phyloP scores from a whole-genome alignment of 371 early-diverging fungal genomes.

The Choanephora cucurbitarum region DNA sequence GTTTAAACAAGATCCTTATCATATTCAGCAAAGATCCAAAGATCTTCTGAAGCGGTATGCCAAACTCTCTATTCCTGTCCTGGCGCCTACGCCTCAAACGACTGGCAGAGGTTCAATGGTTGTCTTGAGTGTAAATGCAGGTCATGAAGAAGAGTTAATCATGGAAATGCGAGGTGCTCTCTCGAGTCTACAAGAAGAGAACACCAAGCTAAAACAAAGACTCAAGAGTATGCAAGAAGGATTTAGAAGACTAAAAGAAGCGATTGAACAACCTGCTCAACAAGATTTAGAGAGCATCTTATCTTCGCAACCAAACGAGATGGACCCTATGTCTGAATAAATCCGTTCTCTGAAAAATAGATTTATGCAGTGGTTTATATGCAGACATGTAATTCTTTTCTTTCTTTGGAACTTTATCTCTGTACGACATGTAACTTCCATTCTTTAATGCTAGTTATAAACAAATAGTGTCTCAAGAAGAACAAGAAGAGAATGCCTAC shows the following conservation, averaged over 20 bases:
- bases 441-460: too few relatives aligned
- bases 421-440: too few relatives aligned
- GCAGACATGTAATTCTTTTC: too few relatives aligned
- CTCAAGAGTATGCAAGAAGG: slow-evolving; percentile 24
- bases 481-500: background rate
- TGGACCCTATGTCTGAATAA: too few relatives aligned
- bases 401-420: too few relatives aligned
- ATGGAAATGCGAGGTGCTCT: slow-evolving; percentile 44
- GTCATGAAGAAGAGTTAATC: slow-evolving; percentile 42
- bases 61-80: slow-evolving; percentile 36
- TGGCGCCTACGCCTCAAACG: slow-evolving; percentile 29
- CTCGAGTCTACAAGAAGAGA: slow-evolving; percentile 40
- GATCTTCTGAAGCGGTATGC: slow-evolving; percentile 37
- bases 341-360: too few relatives aligned
- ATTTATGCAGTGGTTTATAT: too few relatives aligned
- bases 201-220: slow-evolving; percentile 33
- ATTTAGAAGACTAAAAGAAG: background rate
- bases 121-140: slow-evolving; percentile 36
- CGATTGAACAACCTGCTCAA: background rate
- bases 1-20: slow-evolving; percentile 38
- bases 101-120: slow-evolving; percentile 27
- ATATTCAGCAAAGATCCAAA: slow-evolving; percentile 34
- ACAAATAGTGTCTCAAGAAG: too few relatives aligned
- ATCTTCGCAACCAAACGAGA: too few relatives aligned
- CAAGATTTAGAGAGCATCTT: too few relatives aligned